These are phyloP conservation scores for Cryphonectria japonica DNA, from an alignment of 2,329 filamentous ascomycete species.

Conservation along the genomic window DNA sequence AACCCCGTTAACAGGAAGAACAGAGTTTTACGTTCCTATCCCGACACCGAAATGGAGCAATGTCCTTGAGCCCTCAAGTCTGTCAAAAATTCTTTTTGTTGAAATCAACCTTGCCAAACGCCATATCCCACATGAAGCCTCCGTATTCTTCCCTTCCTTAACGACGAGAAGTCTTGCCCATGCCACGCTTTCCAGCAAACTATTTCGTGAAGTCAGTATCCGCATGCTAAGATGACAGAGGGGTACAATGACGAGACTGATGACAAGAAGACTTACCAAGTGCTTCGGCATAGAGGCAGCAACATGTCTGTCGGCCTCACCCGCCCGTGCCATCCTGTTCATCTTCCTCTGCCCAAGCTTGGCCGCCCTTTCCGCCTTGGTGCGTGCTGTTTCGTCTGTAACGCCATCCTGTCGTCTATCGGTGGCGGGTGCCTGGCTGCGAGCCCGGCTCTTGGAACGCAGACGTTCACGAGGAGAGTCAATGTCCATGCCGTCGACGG, in stretches of 20 bases:
- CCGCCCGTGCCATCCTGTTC: conserved; percentile 96
- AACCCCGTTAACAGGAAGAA: background rate
- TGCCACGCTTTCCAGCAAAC: conserved; percentile 89
- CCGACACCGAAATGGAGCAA: conserved; percentile 12
- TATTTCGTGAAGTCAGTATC: conserved; percentile 47
- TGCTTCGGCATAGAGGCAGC: conserved; percentile 84
- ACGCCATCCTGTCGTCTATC: conserved; percentile 82
- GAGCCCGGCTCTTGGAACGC: conserved; percentile 73
- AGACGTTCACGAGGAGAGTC: conserved; percentile 64
- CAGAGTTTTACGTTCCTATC: conserved; percentile 7
- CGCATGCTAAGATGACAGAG: too few species aligned
- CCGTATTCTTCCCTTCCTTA: conserved; percentile 43
- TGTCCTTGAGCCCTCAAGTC: conserved; percentile 17
- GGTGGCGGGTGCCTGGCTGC: conserved; percentile 58
- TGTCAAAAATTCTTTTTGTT: conserved; percentile 4
- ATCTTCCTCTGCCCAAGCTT: conserved; percentile 97
- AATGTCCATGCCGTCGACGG: conserved; percentile 77
- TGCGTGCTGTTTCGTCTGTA: conserved; percentile 64
- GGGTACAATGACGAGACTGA: background rate
- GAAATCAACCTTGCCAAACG: conserved; percentile 23
- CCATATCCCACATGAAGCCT: conserved; percentile 19
- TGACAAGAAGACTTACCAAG: conserved; percentile 65
- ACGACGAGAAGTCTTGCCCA: conserved; percentile 82
- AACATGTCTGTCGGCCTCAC: conserved; percentile 92
- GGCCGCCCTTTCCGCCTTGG: conserved; percentile 81